These are phyloP conservation scores for Penicillium pancosmium DNA, from an alignment of 495 filamentous ascomycete genomes.

Conservation along the genomic window DNA sequence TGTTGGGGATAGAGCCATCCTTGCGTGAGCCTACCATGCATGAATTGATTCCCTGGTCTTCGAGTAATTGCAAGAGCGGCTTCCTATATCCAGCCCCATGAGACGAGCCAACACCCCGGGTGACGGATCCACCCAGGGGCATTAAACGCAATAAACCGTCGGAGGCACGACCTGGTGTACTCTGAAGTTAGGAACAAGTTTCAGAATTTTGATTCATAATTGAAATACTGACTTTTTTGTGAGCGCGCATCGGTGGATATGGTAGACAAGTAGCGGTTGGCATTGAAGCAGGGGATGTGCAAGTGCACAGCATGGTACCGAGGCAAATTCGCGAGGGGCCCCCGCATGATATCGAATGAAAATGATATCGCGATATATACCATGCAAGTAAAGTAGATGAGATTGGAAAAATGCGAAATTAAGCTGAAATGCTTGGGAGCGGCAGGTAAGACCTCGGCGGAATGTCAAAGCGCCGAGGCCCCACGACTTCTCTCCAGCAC, in stretches of 20 bases:
- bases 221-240: not conserved
- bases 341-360: not conserved
- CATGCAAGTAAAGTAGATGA: too few species aligned
- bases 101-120: not conserved
- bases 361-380: not conserved
- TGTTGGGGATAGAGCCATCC: constrained; percentile 38
- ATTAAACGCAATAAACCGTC: not conserved
- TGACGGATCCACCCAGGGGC: constrained; percentile 1
- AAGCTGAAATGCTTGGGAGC: not conserved
- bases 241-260: not conserved
- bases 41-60: constrained; percentile 28
- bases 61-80: not conserved
- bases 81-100: not conserved
- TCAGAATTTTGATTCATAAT: not conserved
- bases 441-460: not conserved
- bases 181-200: not conserved
- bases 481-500: too few species aligned
- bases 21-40: constrained; percentile 38
- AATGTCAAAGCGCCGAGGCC: too few species aligned
- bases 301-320: not conserved
- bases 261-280: not conserved
- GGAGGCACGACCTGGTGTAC: not conserved
- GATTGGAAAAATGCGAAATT: too few species aligned
- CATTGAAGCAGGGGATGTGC: not conserved
- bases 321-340: not conserved